Evolutionary conservation across 23 red algal genomes (phyloP), one percentile per base, ranked within the genome.

Genomic region (Gracilaria caudata): DNA sequence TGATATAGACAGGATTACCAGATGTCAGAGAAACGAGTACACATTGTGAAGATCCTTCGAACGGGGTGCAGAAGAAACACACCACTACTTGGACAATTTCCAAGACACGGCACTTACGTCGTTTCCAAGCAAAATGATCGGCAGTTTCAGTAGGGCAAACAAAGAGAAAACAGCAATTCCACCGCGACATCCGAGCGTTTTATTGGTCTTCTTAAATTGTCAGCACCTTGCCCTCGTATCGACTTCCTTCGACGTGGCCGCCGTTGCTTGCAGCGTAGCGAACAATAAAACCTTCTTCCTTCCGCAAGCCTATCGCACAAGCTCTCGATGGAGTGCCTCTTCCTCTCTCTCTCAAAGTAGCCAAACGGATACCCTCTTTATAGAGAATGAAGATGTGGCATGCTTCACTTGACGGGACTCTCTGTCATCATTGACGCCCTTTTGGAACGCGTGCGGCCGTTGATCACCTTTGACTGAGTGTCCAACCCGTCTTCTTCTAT

Each of bases 391-490:
- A 0, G n/a, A 61, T 53, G 6, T 16, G 49, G 14, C 49, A 17
- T 16, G 2, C 57, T 36, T 75, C 70, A 75, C 70, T 49, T 75
- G 37, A 49, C 70, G 3, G 43, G 23, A 25, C 70, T 49, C 21
- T n/a, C 39, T 6, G 70, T 49, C 77, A 80, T 51, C n/a, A 80
- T 57, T 39, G 56, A 80, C 2, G 29, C 13, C 20, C 77, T 39
- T n/a, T 80, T 80, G 21, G 77, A 80, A 57, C 77, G 77, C 7
- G 77, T 58, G 46, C 77, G 77, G 3, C 77, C 51, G n/a, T 57
- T 80, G 4, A 57, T 51, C 17, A 28, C 32, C 12, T 23, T 63
- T 40, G 51, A 38, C 30, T 26, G 32, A 14, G 34, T 51, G 34
- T 61, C 51, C 7, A 54, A 44, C 34, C 21, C 77, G 9, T 51